A percentile compares a stretch with the other conserved stretches of the same genome.
These are phyloP conservation scores for Lactarius evosmus DNA, from an alignment of 768 basidiomycete genomes.

Conservation along the genomic window DNA sequence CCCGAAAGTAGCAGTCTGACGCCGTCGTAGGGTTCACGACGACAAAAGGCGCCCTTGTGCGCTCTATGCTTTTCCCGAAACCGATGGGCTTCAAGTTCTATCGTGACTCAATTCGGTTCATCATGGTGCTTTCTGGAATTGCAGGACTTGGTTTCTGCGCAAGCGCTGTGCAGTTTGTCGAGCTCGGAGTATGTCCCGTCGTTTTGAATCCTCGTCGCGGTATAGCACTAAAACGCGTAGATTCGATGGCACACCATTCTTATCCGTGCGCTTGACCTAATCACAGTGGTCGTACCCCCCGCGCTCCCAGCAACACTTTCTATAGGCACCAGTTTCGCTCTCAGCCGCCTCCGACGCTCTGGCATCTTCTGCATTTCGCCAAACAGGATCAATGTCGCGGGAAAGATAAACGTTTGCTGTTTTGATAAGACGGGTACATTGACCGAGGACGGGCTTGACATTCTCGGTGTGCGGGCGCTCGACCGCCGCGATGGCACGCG, in stretches of 20 bases:
- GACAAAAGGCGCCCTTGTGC: conserved; percentile 91
- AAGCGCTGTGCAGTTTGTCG: conserved; percentile 88
- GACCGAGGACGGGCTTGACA: conserved; percentile 96
- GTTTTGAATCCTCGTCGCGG: conserved; percentile 4
- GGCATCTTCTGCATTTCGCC: conserved; percentile 98
- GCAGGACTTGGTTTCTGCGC: conserved; percentile 88
- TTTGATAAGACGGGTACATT: conserved; percentile 99
- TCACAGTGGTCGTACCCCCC: conserved; percentile 97
- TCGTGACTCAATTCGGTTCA: conserved; percentile 86
- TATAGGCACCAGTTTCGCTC: conserved; percentile 95
- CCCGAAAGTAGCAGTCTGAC: conserved; percentile 8
- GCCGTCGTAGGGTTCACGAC: conserved; percentile 81
- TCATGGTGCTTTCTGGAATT: conserved; percentile 86
- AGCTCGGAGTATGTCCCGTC: conserved; percentile 66
- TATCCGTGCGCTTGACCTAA: conserved; percentile 87
- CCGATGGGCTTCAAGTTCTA: conserved; percentile 99
- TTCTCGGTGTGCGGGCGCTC: conserved; percentile 86
- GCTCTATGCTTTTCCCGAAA: conserved; percentile 98
- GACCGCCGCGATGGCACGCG: conserved; percentile 58
- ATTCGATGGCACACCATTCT: conserved; percentile 88
- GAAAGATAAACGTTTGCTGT: conserved; percentile 95
- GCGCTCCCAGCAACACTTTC: conserved; percentile 96
- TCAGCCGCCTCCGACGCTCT: conserved; percentile 76
- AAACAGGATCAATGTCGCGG: conserved; percentile 89
- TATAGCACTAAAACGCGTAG: conserved; percentile 40